Evolutionary conservation across 345 rosid genomes (phyloP), one percentile per base, ranked within the genome.

Genomic region (Syzygium aromaticum): DNA sequence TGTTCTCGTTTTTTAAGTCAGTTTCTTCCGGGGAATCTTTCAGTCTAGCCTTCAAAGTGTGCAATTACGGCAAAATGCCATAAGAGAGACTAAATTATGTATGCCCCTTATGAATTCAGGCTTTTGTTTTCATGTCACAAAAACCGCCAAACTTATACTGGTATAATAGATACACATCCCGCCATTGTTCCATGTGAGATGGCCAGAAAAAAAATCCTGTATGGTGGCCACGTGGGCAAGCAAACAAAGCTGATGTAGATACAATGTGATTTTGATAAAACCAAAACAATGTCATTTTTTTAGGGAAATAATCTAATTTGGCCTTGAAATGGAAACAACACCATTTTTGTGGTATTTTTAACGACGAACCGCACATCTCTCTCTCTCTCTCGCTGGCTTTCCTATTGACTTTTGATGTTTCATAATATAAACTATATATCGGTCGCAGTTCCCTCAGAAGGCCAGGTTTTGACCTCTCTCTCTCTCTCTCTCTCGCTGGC

Each of bases 351-450:
- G 30, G 61, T 56, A 56, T 23, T 23, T 25, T 27, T 56, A 9
- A 56, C 25, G 13, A 56, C 61, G 10, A 56, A 56, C 61, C 25
- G 61, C n/a, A 12, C 63, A 13, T 10, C 27, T 0, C 28, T 27
- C 30, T 59, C 16, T 59, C 67, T 51, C 52, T 51, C 52, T 51
- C 16, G 38, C 89, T 64, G 56, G 86, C 38, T 22, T 88, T 88
- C 83, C 49, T 88, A 49, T 86, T 77, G 8, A 21, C 16, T 4
- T 87, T 90, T 63, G 84, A 84, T 43, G 91, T 91, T 4, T 78
- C 92, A 14, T 86, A 64, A 87, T 87, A 89, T 57, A 86, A 87
- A 15, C 86, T 88, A n/a, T n/a, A n/a, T n/a, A n/a, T n/a, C n/a
- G n/a, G n/a, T n/a, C n/a, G n/a, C n/a, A n/a, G n/a, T n/a, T n/a